Evolutionary conservation across 2,329 filamentous ascomycete species (phyloP).

Genomic region (Aspergillus sp.): DNA sequence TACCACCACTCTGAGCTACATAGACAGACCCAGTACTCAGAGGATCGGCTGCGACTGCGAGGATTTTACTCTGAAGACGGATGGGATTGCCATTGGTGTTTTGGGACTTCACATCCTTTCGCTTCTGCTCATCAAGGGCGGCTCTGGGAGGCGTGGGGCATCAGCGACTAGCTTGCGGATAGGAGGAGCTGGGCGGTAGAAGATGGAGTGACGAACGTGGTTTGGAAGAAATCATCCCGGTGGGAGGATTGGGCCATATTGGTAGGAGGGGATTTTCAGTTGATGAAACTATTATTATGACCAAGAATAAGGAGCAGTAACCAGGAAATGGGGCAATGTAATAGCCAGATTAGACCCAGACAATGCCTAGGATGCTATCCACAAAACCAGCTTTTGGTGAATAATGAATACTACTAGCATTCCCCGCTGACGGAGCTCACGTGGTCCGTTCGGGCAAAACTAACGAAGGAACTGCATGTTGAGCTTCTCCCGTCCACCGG

Average conservation of each 20-base stretch:
- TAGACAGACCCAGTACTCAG: slow-evolving; percentile 65
- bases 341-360: not conserved
- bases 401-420: not conserved
- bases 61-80: slow-evolving; percentile 78
- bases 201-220: slow-evolving; percentile 63
- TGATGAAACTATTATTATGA: not conserved
- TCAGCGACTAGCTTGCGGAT: slow-evolving; percentile 16
- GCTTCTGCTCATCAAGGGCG: slow-evolving; percentile 51
- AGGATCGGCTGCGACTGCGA: slow-evolving; percentile 72
- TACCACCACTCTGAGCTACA: slow-evolving; percentile 84
- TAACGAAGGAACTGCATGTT: slow-evolving; percentile 30
- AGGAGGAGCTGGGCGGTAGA: slow-evolving; percentile 10
- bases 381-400: not conserved
- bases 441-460: slow-evolving; percentile 11
- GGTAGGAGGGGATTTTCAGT: not conserved
- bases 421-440: not conserved
- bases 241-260: slow-evolving; percentile 69
- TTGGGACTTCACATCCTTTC: slow-evolving; percentile 72
- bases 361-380: not conserved
- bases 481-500: slow-evolving; percentile 37
- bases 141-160: slow-evolving; percentile 39
- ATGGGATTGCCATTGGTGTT: slow-evolving; percentile 86
- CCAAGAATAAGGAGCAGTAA: not conserved
- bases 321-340: not conserved
- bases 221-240: slow-evolving; percentile 86